Base-by-base conservation (phyloP, 805 yeast species). In the Myxozyma kluyveri region DNA sequence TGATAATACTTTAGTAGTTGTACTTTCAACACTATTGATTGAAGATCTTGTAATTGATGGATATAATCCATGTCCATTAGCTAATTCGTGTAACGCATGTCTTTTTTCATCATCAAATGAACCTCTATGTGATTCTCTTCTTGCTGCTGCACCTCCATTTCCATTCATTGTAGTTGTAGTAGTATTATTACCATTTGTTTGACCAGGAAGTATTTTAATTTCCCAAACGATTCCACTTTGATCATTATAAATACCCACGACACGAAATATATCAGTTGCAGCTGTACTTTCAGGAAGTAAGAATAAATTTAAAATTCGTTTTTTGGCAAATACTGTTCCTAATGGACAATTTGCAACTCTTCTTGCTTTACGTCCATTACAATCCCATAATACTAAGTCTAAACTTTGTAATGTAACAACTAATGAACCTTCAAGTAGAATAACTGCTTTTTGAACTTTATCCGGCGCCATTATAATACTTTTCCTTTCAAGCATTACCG, bases 331-430 rank as follows among this genome's bases (percentile, higher is more conserved):
- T 17, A 43, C 27, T 4, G 22, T 32, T 7, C 39, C 42, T 19
- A 49, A 22, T 2, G 55, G 42, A 7, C 10, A 24, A 14, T 18
- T 37, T 7, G 60, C 52, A 7, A 50, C 33, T 21, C 52, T 27
- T 3, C 1, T 7, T 3, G 59, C 52, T 38, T 50, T 57, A n/a
- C 39, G 26, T 21, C 22, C 17, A 23, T 47, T 63, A 49, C 89
- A 81, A 50, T 82, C 78, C 86, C 88, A 87, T 7, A 84, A 70
- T 17, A 79, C 72, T 7, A 86, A 47, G 27, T 69, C 61, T 18
- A 61, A 67, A 18, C 70, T 72, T 26, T 75, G 66, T 2, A 79
- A 62, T 1, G 78, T 69, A 0, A 81, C 65, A 3, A 80, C 73
- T 46, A 66, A 67, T 23, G 68, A 65, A 7, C 84, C 84, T 21